Evolutionary conservation across 306 rosid genomes (phyloP), one percentile per base, ranked within the genome.

Genomic region (Nissolia schottii): DNA sequence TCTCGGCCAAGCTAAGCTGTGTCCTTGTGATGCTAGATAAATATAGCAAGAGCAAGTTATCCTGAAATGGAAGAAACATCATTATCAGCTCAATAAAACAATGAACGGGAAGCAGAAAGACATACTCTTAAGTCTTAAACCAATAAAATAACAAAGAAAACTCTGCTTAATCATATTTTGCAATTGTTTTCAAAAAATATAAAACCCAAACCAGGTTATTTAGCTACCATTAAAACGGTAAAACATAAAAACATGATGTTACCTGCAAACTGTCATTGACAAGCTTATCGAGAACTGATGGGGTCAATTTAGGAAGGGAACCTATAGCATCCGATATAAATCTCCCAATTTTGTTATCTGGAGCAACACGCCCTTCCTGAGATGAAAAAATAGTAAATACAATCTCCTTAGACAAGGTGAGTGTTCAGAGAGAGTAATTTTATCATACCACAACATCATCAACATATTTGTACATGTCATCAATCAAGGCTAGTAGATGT

Each of bases 1-100:
- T 93, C 67, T 93, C 98, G 2, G 97, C 98, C 71, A 90, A 77
- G 83, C 89, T 70, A 49, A 93, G 88, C 73, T 88, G 92, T 54
- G 98, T 90, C 81, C 98, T 84, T 41, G 98, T 89, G 79, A 92
- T 88, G 78, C 96, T 92, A 19, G 98, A 90, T 70, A 92, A 79
- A 79, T 92, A 92, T 43, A 92, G 78, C 86, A 85, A 78, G 62
- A 92, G 87, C 96, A 92, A 71, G 69, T 90, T 86, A 80, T 92
- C 98, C 98, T 92, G 86, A 27, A 79, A 54, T 2, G 13, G 4
- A 50, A 13, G 35, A 59, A 50, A 77, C 56, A 51, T 7, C 2
- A 2, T 59, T 0, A 31, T 81, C 22, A 81, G 75, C 34, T 28
- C 51, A 70, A 63, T 12, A 19, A 38, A 32, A n/a, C 63, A 16